phyloP scores from a whole-genome alignment of 2,329 filamentous ascomycete species.

The Aspergillus brasiliensis region DNA sequence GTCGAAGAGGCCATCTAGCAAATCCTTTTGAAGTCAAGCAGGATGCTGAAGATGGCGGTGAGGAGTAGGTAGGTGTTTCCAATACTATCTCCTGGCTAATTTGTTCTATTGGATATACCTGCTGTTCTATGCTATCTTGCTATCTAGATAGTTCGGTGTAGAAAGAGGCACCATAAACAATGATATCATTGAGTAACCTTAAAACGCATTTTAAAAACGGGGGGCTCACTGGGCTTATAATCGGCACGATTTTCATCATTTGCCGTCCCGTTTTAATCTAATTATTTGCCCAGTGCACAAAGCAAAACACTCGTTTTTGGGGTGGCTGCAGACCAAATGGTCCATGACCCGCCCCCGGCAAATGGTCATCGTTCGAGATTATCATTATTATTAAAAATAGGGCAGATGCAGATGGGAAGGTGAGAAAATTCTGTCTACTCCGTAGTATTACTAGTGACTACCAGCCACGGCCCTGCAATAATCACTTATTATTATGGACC shows the following conservation, averaged over 20 bases:
- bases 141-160: not conserved
- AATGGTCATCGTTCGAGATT: not conserved
- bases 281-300: not conserved
- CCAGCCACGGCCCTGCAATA: not conserved
- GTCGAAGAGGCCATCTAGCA: not conserved
- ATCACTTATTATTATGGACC: not conserved
- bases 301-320: not conserved
- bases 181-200: constrained; percentile 1
- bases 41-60: not conserved
- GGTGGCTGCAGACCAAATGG: not conserved
- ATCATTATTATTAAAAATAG: no score
- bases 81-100: not conserved
- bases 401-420: no score
- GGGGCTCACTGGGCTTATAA: not conserved
- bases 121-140: not conserved
- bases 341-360: not conserved
- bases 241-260: not conserved
- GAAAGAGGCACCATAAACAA: not conserved
- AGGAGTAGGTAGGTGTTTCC: not conserved
- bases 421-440: not conserved
- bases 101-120: not conserved
- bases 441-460: no score
- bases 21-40: not conserved
- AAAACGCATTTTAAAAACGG: not conserved
- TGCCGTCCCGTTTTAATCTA: not conserved